These are phyloP conservation scores for Phytopythium chamaehyphon DNA, from an alignment of 352 stramenopile genomes.

Conservation along the genomic window DNA sequence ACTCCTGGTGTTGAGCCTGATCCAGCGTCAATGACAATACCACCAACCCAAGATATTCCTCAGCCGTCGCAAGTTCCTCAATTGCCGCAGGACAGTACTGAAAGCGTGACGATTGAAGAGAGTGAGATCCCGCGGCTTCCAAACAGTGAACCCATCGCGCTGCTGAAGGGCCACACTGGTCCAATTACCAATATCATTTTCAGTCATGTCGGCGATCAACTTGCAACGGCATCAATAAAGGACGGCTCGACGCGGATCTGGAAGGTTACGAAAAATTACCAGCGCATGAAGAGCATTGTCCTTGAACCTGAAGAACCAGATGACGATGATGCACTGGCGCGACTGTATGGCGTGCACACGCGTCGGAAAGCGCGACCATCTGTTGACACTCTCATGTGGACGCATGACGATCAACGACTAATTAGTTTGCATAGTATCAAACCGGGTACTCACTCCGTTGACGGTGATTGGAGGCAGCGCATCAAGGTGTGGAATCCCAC, in stretches of 20 bases:
- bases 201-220: constrained; percentile 84
- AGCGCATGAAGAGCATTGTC: constrained; percentile 45
- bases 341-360: constrained; percentile 38
- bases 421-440: constrained; percentile 75
- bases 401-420: constrained; percentile 47
- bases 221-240: constrained; percentile 93
- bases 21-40: background rate
- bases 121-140: constrained; percentile 33
- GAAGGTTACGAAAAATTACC: constrained; percentile 59
- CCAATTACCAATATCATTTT: constrained; percentile 94
- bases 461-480: constrained; percentile 53
- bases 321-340: constrained; percentile 38
- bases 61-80: constrained; percentile 47
- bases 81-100: constrained; percentile 37
- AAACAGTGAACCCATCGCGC: constrained; percentile 49
- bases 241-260: constrained; percentile 84
- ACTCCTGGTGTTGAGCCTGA: too few relatives aligned
- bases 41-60: constrained; percentile 6
- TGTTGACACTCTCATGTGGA: constrained; percentile 68
- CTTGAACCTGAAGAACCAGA: constrained; percentile 42
- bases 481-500: constrained; percentile 63
- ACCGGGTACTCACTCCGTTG: constrained; percentile 34
- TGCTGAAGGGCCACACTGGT: constrained; percentile 87
- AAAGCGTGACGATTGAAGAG: constrained; percentile 38
- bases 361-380: constrained; percentile 39